Evolutionary conservation across 2,329 filamentous ascomycete genomes (phyloP).

Genomic region (Colletotrichum cordylinicola): DNA sequence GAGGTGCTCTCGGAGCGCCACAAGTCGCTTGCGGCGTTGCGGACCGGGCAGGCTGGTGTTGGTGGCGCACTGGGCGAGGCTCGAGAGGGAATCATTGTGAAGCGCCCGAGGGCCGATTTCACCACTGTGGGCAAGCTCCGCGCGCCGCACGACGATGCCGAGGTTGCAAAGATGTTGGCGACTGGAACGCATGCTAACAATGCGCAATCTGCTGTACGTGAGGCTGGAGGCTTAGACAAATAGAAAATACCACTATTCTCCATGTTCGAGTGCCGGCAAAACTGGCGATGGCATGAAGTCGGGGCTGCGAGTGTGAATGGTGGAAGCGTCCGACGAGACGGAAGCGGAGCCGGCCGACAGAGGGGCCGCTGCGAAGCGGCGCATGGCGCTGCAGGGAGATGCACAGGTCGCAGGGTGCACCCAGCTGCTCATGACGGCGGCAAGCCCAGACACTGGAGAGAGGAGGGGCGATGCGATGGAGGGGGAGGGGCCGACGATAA

Average conservation of each 20-base stretch:
- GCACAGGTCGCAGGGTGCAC: background rate
- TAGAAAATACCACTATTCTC: too few relatives aligned
- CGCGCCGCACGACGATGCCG: too few relatives aligned
- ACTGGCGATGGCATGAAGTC: background rate
- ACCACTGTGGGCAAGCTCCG: too few relatives aligned
- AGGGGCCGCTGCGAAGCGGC: background rate
- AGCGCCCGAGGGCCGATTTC: too few relatives aligned
- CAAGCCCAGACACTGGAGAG: background rate
- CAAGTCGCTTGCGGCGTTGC: background rate
- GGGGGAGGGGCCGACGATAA: conserved; percentile 5
- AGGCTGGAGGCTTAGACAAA: too few relatives aligned
- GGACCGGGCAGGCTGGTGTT: background rate
- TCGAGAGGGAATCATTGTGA: background rate
- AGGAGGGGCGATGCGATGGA: background rate
- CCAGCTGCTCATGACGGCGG: background rate
- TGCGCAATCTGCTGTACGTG: too few relatives aligned
- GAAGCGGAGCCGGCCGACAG: conserved; percentile 20
- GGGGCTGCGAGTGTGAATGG: background rate
- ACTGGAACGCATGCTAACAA: too few relatives aligned
- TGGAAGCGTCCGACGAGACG: conserved; percentile 14
- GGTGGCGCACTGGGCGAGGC: background rate
- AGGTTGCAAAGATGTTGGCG: too few relatives aligned
- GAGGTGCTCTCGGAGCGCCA: background rate
- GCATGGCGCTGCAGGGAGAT: background rate
- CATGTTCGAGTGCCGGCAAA: too few relatives aligned